phyloP scores from a whole-genome alignment of 2,329 filamentous ascomycete species.

The Cladophialophora immunda region DNA sequence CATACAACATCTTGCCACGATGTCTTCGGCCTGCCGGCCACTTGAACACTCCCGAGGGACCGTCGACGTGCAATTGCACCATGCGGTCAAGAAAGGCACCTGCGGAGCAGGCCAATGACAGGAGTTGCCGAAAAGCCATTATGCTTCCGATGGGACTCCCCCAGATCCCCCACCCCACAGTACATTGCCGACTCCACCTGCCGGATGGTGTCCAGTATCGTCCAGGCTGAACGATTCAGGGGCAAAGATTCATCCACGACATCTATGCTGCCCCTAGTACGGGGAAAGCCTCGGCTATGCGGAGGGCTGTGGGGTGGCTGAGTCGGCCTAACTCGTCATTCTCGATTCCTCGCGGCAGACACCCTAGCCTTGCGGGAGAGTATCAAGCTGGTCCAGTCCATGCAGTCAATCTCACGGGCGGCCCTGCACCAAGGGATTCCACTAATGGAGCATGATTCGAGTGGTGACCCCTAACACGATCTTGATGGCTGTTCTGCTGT shows the following conservation, averaged over 20 bases:
- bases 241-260: background rate
- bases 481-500: background rate
- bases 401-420: background rate
- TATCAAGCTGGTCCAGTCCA: background rate
- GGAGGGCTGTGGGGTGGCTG: background rate
- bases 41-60: background rate
- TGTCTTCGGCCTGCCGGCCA: background rate
- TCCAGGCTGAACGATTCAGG: too few species aligned
- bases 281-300: background rate
- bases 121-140: background rate
- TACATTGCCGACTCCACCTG: background rate
- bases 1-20: background rate
- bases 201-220: background rate
- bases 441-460: background rate
- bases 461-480: too few species aligned
- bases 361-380: background rate
- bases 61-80: background rate
- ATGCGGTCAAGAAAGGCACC: background rate
- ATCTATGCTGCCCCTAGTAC: background rate
- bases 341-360: background rate
- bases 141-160: background rate
- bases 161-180: background rate
- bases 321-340: background rate
- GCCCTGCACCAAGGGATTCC: background rate
- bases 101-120: background rate